Evolutionary conservation across 805 yeast genomes (phyloP).

Genomic region (Starmerella stellata): DNA sequence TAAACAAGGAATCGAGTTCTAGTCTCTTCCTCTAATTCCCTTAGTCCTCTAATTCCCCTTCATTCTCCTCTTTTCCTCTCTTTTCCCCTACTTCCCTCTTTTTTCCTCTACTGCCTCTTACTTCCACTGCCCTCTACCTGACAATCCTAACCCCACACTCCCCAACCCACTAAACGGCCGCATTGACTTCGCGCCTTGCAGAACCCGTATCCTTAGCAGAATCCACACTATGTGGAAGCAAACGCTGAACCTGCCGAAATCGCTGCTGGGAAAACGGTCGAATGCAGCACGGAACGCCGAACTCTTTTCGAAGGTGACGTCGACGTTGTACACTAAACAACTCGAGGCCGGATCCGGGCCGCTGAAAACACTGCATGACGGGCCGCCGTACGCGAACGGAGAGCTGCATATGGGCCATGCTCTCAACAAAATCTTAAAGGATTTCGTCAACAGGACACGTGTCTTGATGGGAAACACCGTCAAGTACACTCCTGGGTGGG

Average conservation of each 20-base stretch:
- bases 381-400: conserved; percentile 98
- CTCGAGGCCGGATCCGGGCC: conserved; percentile 22
- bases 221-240: conserved; percentile 25
- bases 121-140: too few relatives aligned
- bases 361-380: conserved; percentile 61
- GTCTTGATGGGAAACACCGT: conserved; percentile 45
- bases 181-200: too few relatives aligned
- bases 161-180: too few relatives aligned
- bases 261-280: conserved; percentile 48
- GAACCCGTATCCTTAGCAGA: too few relatives aligned
- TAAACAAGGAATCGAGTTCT: too few relatives aligned
- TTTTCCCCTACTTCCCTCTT: too few relatives aligned
- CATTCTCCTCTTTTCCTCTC: too few relatives aligned
- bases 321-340: conserved; percentile 52
- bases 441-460: conserved; percentile 58
- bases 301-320: conserved; percentile 37
- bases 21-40: too few relatives aligned
- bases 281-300: conserved; percentile 27
- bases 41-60: too few relatives aligned
- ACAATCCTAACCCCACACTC: too few relatives aligned
- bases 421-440: conserved; percentile 73
- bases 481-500: conserved; percentile 88
- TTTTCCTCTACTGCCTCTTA: too few relatives aligned
- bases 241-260: conserved; percentile 47
- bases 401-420: conserved; percentile 86